These are phyloP conservation scores for Chaetomiaceae sp. DNA, from an alignment of 2,329 filamentous ascomycete genomes.

Conservation along the genomic window DNA sequence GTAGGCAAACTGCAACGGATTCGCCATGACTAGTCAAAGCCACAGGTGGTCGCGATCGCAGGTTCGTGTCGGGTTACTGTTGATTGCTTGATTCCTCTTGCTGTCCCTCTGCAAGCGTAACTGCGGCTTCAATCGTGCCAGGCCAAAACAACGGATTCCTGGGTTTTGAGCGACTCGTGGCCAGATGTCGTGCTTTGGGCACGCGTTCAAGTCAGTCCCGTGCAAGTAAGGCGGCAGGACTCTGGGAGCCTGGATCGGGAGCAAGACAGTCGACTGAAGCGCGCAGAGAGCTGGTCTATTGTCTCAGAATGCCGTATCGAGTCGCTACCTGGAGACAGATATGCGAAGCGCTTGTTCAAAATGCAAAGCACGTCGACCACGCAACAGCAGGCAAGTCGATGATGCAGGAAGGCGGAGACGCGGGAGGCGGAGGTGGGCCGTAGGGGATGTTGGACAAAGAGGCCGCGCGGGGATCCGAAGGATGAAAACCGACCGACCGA, in stretches of 20 bases:
- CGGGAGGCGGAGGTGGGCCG: slow-evolving; percentile 21
- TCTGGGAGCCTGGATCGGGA: neutral
- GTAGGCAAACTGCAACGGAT: slow-evolving; percentile 90
- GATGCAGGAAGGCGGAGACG: slow-evolving; percentile 5
- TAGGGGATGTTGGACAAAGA: slow-evolving; percentile 25
- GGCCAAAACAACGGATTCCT: slow-evolving; percentile 6
- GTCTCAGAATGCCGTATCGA: neutral
- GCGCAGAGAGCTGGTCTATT: neutral
- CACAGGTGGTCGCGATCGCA: slow-evolving; percentile 50
- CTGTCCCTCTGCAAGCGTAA: slow-evolving; percentile 11
- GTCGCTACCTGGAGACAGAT: slow-evolving; percentile 7
- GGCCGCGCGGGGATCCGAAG: slow-evolving; percentile 21
- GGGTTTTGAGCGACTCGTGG: neutral
- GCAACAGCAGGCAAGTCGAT: slow-evolving; percentile 9
- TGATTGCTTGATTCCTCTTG: slow-evolving; percentile 23
- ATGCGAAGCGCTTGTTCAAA: slow-evolving; percentile 5
- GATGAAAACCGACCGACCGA: slow-evolving; percentile 22
- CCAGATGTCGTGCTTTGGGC: neutral
- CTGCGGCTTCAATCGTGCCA: slow-evolving; percentile 1
- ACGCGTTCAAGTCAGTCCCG: neutral
- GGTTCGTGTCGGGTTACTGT: slow-evolving; percentile 18
- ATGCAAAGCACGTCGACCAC: slow-evolving; percentile 10
- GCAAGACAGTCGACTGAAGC: neutral
- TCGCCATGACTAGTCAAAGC: slow-evolving; percentile 92
- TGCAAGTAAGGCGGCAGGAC: neutral